Conservation (phyloP, 2,329 filamentous ascomycete species). For the Neonectria magnoliae region DNA sequence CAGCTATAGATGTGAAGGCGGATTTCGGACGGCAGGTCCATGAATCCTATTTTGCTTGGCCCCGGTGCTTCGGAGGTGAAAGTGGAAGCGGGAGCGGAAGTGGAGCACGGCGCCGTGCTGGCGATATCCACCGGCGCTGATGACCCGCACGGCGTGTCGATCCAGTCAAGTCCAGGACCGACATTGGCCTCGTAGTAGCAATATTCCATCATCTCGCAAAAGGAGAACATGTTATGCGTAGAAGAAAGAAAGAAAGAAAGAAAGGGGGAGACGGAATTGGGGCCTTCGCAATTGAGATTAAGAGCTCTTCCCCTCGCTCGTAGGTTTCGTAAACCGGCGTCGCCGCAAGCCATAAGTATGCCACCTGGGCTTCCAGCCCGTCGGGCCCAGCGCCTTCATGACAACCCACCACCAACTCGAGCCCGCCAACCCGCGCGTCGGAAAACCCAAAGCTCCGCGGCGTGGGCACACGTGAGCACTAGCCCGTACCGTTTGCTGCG, state of each 20-base stretch:
- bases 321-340: background rate
- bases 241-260: background rate
- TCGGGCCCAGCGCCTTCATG: background rate
- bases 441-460: background rate
- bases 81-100: background rate
- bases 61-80: background rate
- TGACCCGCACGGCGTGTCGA: slow-evolving; percentile 1
- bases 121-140: slow-evolving; percentile 19
- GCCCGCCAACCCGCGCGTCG: background rate
- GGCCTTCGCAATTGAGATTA: background rate
- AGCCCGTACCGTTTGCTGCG: background rate
- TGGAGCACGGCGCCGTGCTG: slow-evolving; percentile 16
- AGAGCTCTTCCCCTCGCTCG: background rate
- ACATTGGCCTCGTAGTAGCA: slow-evolving; percentile 24
- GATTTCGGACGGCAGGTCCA: slow-evolving; percentile 54
- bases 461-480: slow-evolving; percentile 18
- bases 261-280: background rate
- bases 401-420: background rate
- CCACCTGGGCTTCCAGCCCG: background rate
- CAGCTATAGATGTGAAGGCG: slow-evolving; percentile 58
- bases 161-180: slow-evolving; percentile 13
- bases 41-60: background rate
- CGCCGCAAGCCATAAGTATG: background rate
- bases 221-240: slow-evolving; percentile 1
- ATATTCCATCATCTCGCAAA: slow-evolving; percentile 12